A percentile compares a stretch with the other conserved stretches of the same genome.
phyloP scores from a whole-genome alignment of 2,329 filamentous ascomycete species.

The Colletotrichum chrysophilum region DNA sequence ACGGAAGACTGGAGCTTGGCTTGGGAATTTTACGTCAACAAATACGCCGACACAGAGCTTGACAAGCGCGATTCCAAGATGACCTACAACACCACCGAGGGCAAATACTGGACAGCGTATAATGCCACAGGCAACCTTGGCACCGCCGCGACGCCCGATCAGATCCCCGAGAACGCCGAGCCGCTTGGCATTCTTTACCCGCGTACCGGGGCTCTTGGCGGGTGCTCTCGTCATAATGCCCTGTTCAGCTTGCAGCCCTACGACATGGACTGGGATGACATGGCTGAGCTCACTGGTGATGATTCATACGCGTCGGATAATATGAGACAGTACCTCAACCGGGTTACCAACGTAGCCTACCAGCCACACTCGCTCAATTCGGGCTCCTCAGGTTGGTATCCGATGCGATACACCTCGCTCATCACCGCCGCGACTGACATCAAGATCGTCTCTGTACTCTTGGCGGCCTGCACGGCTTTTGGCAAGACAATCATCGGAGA shows the following conservation, averaged over 20 bases:
- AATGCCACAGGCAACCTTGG: not conserved
- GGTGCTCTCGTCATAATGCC: not conserved
- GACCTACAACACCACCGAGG: not conserved
- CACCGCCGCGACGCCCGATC: not conserved
- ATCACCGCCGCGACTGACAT: not conserved
- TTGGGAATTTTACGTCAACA: not conserved
- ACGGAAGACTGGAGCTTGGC: not conserved
- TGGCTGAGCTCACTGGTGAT: not conserved
- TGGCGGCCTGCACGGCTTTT: not conserved
- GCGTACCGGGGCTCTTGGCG: not conserved
- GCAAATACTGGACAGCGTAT: not conserved
- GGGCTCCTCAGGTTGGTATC: not conserved
- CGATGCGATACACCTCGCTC: not conserved
- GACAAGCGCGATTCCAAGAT: not conserved
- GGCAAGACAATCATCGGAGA: not conserved
- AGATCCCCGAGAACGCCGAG: not conserved
- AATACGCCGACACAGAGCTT: not conserved
- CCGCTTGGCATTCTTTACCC: not conserved
- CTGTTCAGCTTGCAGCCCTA: not conserved
- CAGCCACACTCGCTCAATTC: not conserved
- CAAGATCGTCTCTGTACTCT: not conserved
- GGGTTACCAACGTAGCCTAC: not conserved
- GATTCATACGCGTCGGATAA: not conserved
- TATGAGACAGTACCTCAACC: not conserved
- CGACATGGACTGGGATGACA: not conserved